phyloP scores from a whole-genome alignment of 2,329 filamentous ascomycete species.

The Sporothrix dimorphospora region DNA sequence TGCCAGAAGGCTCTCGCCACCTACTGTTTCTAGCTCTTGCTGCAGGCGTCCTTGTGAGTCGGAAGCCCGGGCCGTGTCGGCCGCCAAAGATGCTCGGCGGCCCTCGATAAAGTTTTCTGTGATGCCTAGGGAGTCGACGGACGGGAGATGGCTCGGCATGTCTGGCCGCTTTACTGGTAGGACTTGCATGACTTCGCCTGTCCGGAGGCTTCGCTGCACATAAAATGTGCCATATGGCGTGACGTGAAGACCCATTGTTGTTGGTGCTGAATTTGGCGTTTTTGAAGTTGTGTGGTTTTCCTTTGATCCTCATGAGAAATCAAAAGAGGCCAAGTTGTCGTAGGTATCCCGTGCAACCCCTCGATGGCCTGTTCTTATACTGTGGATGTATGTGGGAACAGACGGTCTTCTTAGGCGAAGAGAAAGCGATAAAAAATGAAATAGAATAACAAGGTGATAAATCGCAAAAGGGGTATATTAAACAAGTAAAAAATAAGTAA shows the following conservation, averaged over 20 bases:
- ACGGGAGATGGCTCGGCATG: constrained; percentile 31
- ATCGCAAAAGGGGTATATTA: constrained; percentile 18
- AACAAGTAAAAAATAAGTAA: constrained; percentile 8
- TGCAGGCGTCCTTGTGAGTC: constrained; percentile 32
- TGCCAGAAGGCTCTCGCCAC: constrained; percentile 32
- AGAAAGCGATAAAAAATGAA: background rate
- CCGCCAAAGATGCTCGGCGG: constrained; percentile 32
- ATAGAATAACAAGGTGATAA: background rate
- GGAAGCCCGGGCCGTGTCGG: constrained; percentile 26
- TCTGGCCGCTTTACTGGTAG: constrained; percentile 31
- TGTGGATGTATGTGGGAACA: background rate
- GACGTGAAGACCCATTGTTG: constrained; percentile 33
- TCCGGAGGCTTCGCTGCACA: constrained; percentile 32
- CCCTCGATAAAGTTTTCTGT: constrained; percentile 33
- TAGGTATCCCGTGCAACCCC: background rate
- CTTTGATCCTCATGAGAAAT: background rate
- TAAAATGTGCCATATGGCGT: constrained; percentile 33
- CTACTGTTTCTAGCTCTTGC: constrained; percentile 29
- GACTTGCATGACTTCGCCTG: constrained; percentile 34
- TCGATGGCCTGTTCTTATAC: background rate
- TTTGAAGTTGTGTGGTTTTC: background rate
- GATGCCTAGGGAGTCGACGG: constrained; percentile 33
- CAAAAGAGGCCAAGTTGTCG: background rate
- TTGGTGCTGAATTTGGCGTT: background rate
- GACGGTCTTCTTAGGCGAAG: background rate